Evolutionary conservation across 495 filamentous ascomycete species (phyloP), one percentile per base, ranked within the genome.

Genomic region (Xylaria flabelliformis): DNA sequence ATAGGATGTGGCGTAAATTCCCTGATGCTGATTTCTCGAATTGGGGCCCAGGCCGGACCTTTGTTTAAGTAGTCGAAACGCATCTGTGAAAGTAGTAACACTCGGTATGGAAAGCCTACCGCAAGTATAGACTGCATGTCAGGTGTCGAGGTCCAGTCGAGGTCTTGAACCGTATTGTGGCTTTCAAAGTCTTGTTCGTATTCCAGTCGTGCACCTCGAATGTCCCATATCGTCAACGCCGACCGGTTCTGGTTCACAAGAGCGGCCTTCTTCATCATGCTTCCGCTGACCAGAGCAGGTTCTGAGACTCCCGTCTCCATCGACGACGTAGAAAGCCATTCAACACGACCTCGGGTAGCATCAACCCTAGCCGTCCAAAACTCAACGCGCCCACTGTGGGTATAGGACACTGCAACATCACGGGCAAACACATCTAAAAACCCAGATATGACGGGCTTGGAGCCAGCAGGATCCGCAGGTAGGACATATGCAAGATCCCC

Each of bases 131-230:
- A 95, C 78, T 98, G 95, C 73, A 88, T 90, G 75, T 97, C 94
- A 0, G 95, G 94, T 0, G 95, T 97, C 9, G 93, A 95, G 1
- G 95, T 95, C 95, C 95, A 98, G 77, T 97, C 94, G 9, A 98
- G 86, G 76, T 97, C 95, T 73, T 90, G 87, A 44, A 98, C 95
- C 19, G 87, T 87, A 70, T 97, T 93, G 71, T 90, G 84, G 26
- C 85, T 83, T 69, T 91, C 88, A 74, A 94, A 96, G 55, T 89
- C 85, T 69, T 94, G 88, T 66, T 90, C 85, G 77, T 92, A 94
- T 80, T 98, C 95, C 2, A 98, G 83, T 77, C 93, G 91, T 2
- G 89, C 89, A 61, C 91, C 93, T 74, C 90, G 89, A 6, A 92
- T 92, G 78, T 97, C 94, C 95, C 95, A 98, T 67, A 98, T 97